These are phyloP conservation scores for Macadamia tetraphylla DNA, from an alignment of 164 flowering plant species.

Conservation along the genomic window DNA sequence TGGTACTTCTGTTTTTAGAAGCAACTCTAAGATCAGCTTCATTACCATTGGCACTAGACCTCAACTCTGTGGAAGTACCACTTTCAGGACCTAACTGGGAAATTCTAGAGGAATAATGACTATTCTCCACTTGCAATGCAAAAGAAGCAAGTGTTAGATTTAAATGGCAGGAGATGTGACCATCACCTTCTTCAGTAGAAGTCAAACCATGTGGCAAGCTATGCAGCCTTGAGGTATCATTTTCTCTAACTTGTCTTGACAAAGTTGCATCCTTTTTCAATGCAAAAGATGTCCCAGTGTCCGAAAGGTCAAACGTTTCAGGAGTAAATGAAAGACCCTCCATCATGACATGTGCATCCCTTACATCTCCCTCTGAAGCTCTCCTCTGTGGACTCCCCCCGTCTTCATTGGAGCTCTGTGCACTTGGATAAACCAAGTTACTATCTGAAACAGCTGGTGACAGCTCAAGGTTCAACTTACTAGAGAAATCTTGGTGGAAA, in stretches of 20 bases:
- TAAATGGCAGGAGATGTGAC: constrained; percentile 60
- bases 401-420: constrained; percentile 77
- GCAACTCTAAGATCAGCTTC: constrained; percentile 26
- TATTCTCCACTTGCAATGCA: constrained; percentile 34
- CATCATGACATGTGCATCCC: constrained; percentile 29
- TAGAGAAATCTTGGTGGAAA: constrained; percentile 56
- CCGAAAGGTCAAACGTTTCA: constrained; percentile 64
- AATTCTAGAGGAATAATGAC: constrained; percentile 18
- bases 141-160: constrained; percentile 80
- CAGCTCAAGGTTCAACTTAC: constrained; percentile 66
- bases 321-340: constrained; percentile 33
- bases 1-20: constrained; percentile 15
- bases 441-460: constrained; percentile 77
- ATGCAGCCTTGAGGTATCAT: constrained; percentile 26
- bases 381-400: constrained; percentile 42
- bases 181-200: constrained; percentile 54
- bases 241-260: constrained; percentile 24
- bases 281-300: constrained; percentile 58
- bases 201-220: constrained; percentile 26
- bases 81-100: constrained; percentile 27
- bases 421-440: constrained; percentile 64
- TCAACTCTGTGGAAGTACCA: constrained; percentile 27
- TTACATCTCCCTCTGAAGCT: constrained; percentile 39
- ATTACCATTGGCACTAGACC: constrained; percentile 22
- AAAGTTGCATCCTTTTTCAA: constrained; percentile 35